phyloP scores from a whole-genome alignment of 202 grass and related monocot genomes.

The Zizania palustris region DNA sequence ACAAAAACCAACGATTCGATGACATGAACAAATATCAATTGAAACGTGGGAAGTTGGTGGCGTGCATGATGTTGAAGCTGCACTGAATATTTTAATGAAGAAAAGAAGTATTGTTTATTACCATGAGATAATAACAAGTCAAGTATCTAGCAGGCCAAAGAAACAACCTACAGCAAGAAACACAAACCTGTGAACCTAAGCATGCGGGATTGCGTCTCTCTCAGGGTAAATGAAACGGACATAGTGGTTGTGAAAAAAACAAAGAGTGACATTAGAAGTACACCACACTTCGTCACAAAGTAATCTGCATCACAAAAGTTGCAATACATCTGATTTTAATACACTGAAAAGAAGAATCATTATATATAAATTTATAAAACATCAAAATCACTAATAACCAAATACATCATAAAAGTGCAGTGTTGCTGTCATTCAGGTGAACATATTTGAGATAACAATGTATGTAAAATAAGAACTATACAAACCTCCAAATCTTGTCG shows the following conservation, averaged over 20 bases:
- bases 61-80: slow-evolving; percentile 99
- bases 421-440: not conserved
- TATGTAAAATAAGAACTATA: slow-evolving; percentile 24
- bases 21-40: slow-evolving; percentile 98
- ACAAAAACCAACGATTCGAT: slow-evolving; percentile 99
- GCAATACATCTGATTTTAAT: slow-evolving; percentile 36
- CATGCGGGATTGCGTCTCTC: slow-evolving; percentile 99
- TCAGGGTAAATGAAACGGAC: slow-evolving; percentile 99
- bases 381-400: not conserved
- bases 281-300: slow-evolving; percentile 94
- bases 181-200: slow-evolving; percentile 97
- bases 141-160: slow-evolving; percentile 28
- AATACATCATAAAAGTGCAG: slow-evolving; percentile 12
- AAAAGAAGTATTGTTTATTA: slow-evolving; percentile 26
- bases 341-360: slow-evolving; percentile 25
- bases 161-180: slow-evolving; percentile 30
- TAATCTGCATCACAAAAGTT: slow-evolving; percentile 71
- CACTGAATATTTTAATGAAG: slow-evolving; percentile 69
- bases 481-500: slow-evolving; percentile 95
- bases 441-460: slow-evolving; percentile 30
- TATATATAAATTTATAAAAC: slow-evolving; percentile 5
- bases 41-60: slow-evolving; percentile 92
- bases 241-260: slow-evolving; percentile 99
- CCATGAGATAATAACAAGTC: slow-evolving; percentile 8
- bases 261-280: slow-evolving; percentile 99